Conservation (phyloP, 2,329 filamentous ascomycete genomes). For the Cladophialophora chaetospira region DNA sequence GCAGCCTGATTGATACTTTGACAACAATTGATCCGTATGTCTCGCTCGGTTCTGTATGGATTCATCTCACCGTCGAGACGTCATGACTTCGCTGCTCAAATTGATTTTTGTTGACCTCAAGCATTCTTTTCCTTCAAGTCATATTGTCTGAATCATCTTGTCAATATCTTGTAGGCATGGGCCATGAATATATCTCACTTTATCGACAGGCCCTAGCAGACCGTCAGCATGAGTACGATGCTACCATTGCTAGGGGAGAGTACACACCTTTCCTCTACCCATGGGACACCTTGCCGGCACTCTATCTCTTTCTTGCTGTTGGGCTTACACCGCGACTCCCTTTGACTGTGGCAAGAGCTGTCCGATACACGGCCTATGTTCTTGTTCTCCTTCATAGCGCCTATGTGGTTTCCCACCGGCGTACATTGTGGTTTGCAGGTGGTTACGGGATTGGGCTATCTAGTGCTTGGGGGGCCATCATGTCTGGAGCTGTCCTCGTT, state of each 20-base stretch:
- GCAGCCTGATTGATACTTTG: not conserved
- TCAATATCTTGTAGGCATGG: constrained; percentile 43
- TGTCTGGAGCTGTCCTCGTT: constrained; percentile 55
- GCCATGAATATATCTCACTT: constrained; percentile 20
- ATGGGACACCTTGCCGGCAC: constrained; percentile 30
- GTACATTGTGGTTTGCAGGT: constrained; percentile 53
- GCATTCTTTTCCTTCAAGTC: not conserved
- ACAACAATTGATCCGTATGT: not conserved
- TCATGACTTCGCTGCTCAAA: constrained; percentile 13
- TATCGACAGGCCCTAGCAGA: constrained; percentile 43
- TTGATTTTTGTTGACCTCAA: not conserved
- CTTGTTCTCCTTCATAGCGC: constrained; percentile 16
- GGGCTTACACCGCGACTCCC: constrained; percentile 24
- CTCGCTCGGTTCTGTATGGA: not conserved
- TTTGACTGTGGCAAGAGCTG: not conserved
- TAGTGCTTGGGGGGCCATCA: constrained; percentile 57
- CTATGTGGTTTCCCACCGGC: constrained; percentile 33
- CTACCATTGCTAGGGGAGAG: constrained; percentile 19
- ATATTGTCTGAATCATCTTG: not conserved
- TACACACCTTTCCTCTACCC: constrained; percentile 32
- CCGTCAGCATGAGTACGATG: constrained; percentile 28
- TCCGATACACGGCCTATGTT: constrained; percentile 20
- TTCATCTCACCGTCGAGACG: constrained; percentile 2
- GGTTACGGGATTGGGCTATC: constrained; percentile 59
- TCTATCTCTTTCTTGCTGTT: constrained; percentile 29